Base-by-base conservation (phyloP, 352 stramenopile genomes). In the Thraustotheca clavata region DNA sequence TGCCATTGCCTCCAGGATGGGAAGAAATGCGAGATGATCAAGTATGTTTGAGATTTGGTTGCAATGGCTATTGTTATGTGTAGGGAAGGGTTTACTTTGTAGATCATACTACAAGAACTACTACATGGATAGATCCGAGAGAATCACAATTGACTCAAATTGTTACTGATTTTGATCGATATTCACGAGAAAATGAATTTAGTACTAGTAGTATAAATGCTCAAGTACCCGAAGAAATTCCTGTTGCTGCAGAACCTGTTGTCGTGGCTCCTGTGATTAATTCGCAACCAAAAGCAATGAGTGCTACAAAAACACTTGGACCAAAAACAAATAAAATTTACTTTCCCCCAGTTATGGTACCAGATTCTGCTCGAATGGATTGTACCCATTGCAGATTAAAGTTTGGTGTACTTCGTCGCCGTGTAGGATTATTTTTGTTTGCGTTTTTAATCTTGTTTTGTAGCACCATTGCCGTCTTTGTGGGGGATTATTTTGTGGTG, bases 391-490 rank as follows among this genome's bases (percentile, higher is more conserved):
- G 85, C 57, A 63, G 60, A 40, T 79, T 74, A 67, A 85, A 85
- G 34, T 92, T 94, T 70, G 76, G 78, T 26, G 76, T 88, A 7
- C 80, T 92, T 36, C 78, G 83, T 26, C 79, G 83, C 11, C 79
- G 83, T 24, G 77, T 87, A 74, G 35, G 75, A 67, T 24, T 2
- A 26, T 38, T 7, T 2, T 54, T 7, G 16, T 55, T 27, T 7
- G 36, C 6, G 35, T 20, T 46, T 33, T 46, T 46, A 1, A 39
- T 48, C 26, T 69, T 40, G 38, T 49, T 32, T 22, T 66, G 18
- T 67, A 87, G 77, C 77, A 91, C 55, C 79, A 92, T 60, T 94
- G 85, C 38, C 74, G 76, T 11, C 68, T 94, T 9, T 94, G 85
- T 49, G 85, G 85, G 2, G 74, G 80, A 16, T 68, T 90, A 12